phyloP scores from a whole-genome alignment of 176 grass and related monocot genomes.

The Tillandsia fasciculata region DNA sequence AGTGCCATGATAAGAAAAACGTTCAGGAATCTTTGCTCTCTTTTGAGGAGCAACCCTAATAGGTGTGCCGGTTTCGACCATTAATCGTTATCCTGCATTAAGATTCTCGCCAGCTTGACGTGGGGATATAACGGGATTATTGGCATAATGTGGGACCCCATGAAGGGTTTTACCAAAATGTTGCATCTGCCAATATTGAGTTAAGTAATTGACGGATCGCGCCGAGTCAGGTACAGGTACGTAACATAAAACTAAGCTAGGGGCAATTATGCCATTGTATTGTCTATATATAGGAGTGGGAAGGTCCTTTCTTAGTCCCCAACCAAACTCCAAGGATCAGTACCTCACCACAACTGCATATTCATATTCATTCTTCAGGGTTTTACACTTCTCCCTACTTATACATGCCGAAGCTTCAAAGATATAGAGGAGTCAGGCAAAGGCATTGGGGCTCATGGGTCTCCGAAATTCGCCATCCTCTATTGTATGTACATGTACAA shows the following conservation, averaged over 20 bases:
- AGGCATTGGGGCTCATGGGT: slow-evolving; percentile 81
- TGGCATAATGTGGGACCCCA: neutral
- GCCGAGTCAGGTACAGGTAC: too few relatives aligned
- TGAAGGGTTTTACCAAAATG: neutral
- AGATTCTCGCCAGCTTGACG: neutral
- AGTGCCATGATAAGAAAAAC: neutral
- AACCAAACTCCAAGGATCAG: neutral
- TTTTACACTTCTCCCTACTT: neutral
- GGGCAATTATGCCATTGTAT: neutral
- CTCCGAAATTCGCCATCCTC: slow-evolving; percentile 69
- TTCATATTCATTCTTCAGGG: neutral
- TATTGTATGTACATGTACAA: slow-evolving; percentile 25
- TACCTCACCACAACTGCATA: neutral
- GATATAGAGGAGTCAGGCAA: slow-evolving; percentile 59
- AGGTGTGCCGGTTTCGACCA: neutral
- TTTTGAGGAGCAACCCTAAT: neutral
- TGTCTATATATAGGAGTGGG: neutral
- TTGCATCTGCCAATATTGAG: too few relatives aligned
- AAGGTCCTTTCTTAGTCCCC: neutral
- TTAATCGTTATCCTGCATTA: neutral
- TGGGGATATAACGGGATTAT: neutral
- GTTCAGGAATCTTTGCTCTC: neutral
- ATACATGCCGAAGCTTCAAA: slow-evolving; percentile 48
- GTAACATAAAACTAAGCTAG: neutral
- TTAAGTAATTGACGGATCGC: too few relatives aligned